These are phyloP conservation scores for Diddensiella transvaalensis DNA, from an alignment of 805 yeast species.

Conservation along the genomic window DNA sequence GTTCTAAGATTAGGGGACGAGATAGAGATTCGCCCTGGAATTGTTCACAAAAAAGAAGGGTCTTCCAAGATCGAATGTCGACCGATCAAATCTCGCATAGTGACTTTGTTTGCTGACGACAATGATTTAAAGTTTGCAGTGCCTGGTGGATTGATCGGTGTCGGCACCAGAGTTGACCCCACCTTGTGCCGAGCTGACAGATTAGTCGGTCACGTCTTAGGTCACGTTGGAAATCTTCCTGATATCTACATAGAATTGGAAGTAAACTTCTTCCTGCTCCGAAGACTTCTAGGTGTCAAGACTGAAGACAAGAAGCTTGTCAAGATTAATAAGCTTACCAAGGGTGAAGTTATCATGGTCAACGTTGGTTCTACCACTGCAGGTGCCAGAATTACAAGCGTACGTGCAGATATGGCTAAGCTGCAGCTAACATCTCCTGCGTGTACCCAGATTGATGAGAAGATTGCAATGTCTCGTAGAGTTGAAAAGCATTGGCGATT, in stretches of 20 bases:
- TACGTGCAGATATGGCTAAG: conserved; percentile 99
- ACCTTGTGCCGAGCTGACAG: conserved; percentile 99
- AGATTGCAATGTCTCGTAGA: conserved; percentile 98
- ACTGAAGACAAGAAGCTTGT: conserved; percentile 97
- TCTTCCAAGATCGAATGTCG: conserved; percentile 85
- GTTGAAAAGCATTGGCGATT: conserved; percentile 99
- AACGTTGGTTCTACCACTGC: conserved; percentile 99
- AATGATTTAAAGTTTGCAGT: conserved; percentile 98
- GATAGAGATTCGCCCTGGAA: conserved; percentile 98
- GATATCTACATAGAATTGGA: conserved; percentile 96
- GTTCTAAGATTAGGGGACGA: conserved; percentile 97
- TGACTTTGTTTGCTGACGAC: conserved; percentile 94
- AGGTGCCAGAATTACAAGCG: conserved; percentile 98
- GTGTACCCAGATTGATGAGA: conserved; percentile 96
- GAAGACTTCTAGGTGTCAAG: conserved; percentile 97
- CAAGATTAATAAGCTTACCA: conserved; percentile 89
- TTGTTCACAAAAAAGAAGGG: conserved; percentile 85
- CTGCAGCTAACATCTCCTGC: conserved; percentile 95
- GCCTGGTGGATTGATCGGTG: conserved; percentile 99
- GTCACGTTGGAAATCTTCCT: conserved; percentile 94
- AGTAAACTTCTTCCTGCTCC: conserved; percentile 91
- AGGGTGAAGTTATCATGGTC: conserved; percentile 96
- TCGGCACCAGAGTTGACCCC: conserved; percentile 98
- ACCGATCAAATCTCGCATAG: conserved; percentile 92
- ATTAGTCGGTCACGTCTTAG: conserved; percentile 98